Evolutionary conservation across 2,329 filamentous ascomycete genomes (phyloP), one percentile per base, ranked within the genome.

Genomic region (Aspergillus terreus): DNA sequence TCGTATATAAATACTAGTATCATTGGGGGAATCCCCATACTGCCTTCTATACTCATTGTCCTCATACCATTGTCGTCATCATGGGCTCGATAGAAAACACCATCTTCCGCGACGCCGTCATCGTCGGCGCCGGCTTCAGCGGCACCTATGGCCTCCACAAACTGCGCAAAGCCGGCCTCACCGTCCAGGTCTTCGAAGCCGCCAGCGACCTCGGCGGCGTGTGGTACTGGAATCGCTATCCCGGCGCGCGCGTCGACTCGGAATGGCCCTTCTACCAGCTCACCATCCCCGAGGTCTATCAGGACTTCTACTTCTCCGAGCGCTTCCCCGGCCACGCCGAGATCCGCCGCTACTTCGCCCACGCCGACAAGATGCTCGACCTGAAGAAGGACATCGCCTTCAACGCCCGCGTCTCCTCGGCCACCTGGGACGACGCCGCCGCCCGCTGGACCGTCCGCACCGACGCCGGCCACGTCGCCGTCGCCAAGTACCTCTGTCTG

Each of bases 401-500:
- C 65, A 67, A 76, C 17, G 68, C 70, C 9, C 19, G 27, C n/a
- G 50, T 52, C 12, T 12, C 10, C 19, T 25, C 9, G 7, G 41
- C 47, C n/a, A 53, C 62, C 2, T 81, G 71, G 59, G 63, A 78
- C 46, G 61, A 64, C 0, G 54, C 55, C 0, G 54, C 65, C 2
- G 60, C 63, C 1, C 63, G 57, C 15, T 82, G 80, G 79, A 70
- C 60, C 2, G 59, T 82, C 11, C 65, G 53, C 4, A 77, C 75
- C 0, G 67, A 70, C 17, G 70, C 71, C 14, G 78, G 41, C 23
- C 21, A 14, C 41, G 69, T 7, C 67, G 82, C 40, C 73, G 73
- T 67, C 7, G 75, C 46, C 12, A 77, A 53, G 76, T 82, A 58
- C 77, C 85, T 58, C 52, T 82, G 25, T 60, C 71, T 11, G 72